Conservation (phyloP, 1,284 basidiomycete species). For the Malassezia sp. region DNA sequence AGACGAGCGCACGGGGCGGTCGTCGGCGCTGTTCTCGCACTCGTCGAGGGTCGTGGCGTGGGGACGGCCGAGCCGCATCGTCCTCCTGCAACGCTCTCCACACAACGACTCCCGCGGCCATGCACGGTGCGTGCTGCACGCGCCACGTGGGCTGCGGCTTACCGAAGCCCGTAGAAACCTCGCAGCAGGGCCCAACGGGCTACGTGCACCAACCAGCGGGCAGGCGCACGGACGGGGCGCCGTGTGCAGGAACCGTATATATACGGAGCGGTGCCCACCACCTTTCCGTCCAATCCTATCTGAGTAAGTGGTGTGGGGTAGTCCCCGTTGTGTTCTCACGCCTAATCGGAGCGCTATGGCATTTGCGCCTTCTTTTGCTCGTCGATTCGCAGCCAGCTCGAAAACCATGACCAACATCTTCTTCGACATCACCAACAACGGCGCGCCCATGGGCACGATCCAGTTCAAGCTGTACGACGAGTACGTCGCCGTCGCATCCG, state of each 20-base stretch:
- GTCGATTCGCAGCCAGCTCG: constrained; percentile 33
- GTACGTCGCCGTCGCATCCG: constrained; percentile 3
- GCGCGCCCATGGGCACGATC: constrained; percentile 44
- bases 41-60: too few species aligned
- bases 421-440: constrained; percentile 56
- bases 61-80: too few species aligned
- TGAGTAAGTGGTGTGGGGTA: constrained; percentile 10
- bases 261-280: not conserved
- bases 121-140: not conserved
- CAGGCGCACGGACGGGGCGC: constrained; percentile 7
- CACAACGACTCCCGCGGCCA: too few species aligned
- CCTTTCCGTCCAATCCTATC: not conserved
- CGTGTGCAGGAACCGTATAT: constrained; percentile 7
- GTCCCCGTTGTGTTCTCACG: constrained; percentile 4
- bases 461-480: constrained; percentile 36
- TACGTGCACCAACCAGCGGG: too few species aligned
- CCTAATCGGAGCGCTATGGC: constrained; percentile 19
- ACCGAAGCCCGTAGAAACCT: constrained; percentile 15
- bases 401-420: constrained; percentile 54
- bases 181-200: not conserved
- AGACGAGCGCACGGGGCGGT: too few species aligned
- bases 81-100: too few species aligned
- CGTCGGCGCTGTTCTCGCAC: too few species aligned
- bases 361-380: constrained; percentile 28
- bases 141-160: not conserved